phyloP scores from a whole-genome alignment of 371 early-diverging fungal genomes.

The Circinella umbellata region DNA sequence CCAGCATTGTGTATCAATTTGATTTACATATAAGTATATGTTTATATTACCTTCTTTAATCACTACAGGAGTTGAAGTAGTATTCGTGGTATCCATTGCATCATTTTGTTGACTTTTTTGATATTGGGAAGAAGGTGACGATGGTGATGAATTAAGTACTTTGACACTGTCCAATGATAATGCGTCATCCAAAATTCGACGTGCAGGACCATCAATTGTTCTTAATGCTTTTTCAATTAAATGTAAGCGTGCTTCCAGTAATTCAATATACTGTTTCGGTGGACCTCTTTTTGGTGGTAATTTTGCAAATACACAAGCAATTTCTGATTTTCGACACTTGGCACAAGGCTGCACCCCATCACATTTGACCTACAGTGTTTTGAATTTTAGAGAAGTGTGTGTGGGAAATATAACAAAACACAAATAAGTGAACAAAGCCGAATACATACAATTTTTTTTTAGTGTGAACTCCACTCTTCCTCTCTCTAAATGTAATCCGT shows the following conservation, averaged over 20 bases:
- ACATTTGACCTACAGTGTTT: constrained; percentile 47
- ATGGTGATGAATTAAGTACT: not conserved
- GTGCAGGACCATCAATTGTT: constrained; percentile 34
- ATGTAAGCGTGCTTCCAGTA: constrained; percentile 47
- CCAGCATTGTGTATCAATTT: no score
- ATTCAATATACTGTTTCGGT: constrained; percentile 55
- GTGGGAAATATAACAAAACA: not conserved
- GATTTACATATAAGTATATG: no score
- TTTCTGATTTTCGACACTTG: constrained; percentile 44
- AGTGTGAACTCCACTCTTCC: no score
- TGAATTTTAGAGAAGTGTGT: no score
- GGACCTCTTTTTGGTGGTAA: constrained; percentile 49
- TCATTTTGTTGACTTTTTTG: not conserved
- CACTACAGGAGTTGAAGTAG: not conserved
- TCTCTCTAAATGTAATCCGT: no score
- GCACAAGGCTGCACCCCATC: constrained; percentile 56
- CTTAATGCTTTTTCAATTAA: constrained; percentile 50
- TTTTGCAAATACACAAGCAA: constrained; percentile 49
- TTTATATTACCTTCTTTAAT: constrained; percentile 5
- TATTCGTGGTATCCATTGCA: not conserved
- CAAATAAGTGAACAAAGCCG: not conserved
- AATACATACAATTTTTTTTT: no score
- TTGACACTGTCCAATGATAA: constrained; percentile 9
- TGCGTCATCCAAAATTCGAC: constrained; percentile 32
- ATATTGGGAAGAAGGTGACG: not conserved